Base-by-base conservation (phyloP, 2,329 filamentous ascomycete genomes). In the Chaetomium globosum region DNA sequence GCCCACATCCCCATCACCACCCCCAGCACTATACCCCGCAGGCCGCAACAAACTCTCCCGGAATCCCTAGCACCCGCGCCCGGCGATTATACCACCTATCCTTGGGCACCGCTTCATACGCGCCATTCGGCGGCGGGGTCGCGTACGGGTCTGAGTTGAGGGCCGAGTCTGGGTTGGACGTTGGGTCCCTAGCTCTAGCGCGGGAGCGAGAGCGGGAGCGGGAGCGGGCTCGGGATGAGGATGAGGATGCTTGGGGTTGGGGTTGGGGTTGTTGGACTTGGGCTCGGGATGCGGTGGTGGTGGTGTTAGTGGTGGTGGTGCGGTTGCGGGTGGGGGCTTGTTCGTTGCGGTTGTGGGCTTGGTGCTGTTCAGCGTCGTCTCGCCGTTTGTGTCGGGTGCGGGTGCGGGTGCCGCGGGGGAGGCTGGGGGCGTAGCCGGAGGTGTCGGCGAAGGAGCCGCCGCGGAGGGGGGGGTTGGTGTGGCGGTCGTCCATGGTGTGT, bases 31-130 rank as follows among this genome's bases (percentile, higher is more conserved):
- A n/a, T n/a, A n/a, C 31, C 7, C 16, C n/a, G 51, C 51, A n/a
- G 51, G 51, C 12, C 51, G 26, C 23, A 53, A 43, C 2, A 65
- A 55, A 13, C 62, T 59, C 19, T 69, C 65, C 13, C 39, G 23
- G 23, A 59, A 69, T 59, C 13, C 65, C 68, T 3, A 70, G 31
- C 46, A 43, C 23, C 8, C 26, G 26, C 13, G 46, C 26, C 9
- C 62, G 61, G 13, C 30, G 26, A 12, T 63, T 33, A 39, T 48
- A 48, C n/a, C 60, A 39, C n/a, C 39, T 30, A 4, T 59, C 13
- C 19, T 52, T 31, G 19, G 51, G 4, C 0, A 59, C 30, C 23
- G 49, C 39, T 6, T 48, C 23, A 33, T 69, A 66, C 7, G 12
- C n/a, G 2, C 53, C 54, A 19, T 55, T 55, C 6, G 64, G 49